Base-by-base conservation (phyloP, 2,329 filamentous ascomycete genomes). In the Aspergillus latus region DNA sequence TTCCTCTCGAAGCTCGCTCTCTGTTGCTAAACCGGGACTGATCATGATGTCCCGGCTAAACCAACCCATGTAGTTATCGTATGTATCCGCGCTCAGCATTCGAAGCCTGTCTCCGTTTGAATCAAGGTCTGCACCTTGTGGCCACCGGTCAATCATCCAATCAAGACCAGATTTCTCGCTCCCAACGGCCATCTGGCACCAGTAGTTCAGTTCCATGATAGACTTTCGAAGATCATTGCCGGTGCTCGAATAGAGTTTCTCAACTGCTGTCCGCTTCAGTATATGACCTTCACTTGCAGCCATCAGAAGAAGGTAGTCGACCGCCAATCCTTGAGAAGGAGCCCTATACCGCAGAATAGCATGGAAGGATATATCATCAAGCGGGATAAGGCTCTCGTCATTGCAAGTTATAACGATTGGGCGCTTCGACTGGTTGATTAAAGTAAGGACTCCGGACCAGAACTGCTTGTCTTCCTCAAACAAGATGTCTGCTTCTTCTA, bases 381-480 rank as follows among this genome's bases (percentile, higher is more conserved):
- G 72, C 0, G 92, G 91, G 5, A 99, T 76, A n/a, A 90, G 76
- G n/a, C 79, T 82, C 71, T 97, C 93, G 62, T 97, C 86, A 64
- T 92, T 97, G 77, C 95, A 99, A 0, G 94, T 99, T 76, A 99
- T 88, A 66, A 99, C 82, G 60, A 99, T 92, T 0, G 94, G 94
- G 32, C 94, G 84, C 73, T 91, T 96, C 0, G 94, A 97, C 64
- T 92, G 88, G 7, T 80, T 77, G 56, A 96, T 90, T 57, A 99
- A 82, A 16, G 83, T 82, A 44, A 89, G 79, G 4, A 97, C 83
- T 0, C 90, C 94, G 1, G 82, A 75, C 94, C 94, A 99, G 68
- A 99, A 99, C 60, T 93, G 88, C 72, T 91, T 93, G 71, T 99
- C 94, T 70, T 97, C 93, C 52, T 96, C 92, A 70, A 94, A 99